Evolutionary conservation across 2,329 filamentous ascomycete species (phyloP).

Genomic region (Botrytis galanthina): DNA sequence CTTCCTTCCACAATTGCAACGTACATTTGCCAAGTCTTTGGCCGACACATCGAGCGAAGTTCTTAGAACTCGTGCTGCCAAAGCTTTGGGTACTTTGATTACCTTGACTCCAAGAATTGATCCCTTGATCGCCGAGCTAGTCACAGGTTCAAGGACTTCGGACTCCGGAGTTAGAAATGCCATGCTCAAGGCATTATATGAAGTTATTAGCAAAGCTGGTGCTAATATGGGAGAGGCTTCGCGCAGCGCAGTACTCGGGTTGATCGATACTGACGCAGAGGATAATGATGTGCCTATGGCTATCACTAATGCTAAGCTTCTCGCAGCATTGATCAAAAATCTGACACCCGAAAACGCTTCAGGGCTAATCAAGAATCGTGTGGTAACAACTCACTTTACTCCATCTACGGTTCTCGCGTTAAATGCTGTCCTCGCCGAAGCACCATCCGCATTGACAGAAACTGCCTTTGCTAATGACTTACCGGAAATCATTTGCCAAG

Average conservation of each 20-base stretch:
- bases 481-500: constrained; percentile 73
- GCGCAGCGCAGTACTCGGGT: constrained; percentile 75
- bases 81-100: constrained; percentile 91
- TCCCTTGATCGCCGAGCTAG: constrained; percentile 85
- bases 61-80: constrained; percentile 82
- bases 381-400: constrained; percentile 73
- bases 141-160: constrained; percentile 89
- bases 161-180: constrained; percentile 87
- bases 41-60: constrained; percentile 91
- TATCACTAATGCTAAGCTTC: constrained; percentile 84
- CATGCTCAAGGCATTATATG: constrained; percentile 95
- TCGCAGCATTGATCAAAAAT: constrained; percentile 87
- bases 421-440: constrained; percentile 84
- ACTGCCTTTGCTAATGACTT: constrained; percentile 69
- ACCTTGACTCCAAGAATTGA: constrained; percentile 94
- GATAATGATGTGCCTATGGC: constrained; percentile 75
- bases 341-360: constrained; percentile 69
- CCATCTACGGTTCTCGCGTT: constrained; percentile 80
- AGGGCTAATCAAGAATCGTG: constrained; percentile 62
- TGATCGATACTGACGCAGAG: constrained; percentile 83
- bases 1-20: constrained; percentile 92
- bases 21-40: constrained; percentile 93
- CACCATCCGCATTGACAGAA: constrained; percentile 66
- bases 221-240: constrained; percentile 92
- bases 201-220: constrained; percentile 93